A percentile compares a stretch with the other conserved stretches of the same genome.
phyloP scores from a whole-genome alignment of 2,329 filamentous ascomycete genomes.

The Metarhizium anisopliae region DNA sequence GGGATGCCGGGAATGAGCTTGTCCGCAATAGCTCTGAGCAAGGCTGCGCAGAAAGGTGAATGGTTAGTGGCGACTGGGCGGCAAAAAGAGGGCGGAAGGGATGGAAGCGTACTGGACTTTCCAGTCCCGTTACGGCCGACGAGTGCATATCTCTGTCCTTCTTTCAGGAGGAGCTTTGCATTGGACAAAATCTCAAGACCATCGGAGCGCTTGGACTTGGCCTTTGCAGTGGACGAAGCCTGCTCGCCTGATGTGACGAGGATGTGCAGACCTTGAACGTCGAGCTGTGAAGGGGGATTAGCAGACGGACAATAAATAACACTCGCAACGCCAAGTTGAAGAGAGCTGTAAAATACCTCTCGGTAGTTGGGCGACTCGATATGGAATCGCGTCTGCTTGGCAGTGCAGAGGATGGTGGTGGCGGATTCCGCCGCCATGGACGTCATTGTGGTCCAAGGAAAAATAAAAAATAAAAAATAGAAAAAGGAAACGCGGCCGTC shows the following conservation, averaged over 20 bases:
- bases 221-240: constrained; percentile 33
- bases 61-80: not conserved
- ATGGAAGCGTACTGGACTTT: constrained; percentile 57
- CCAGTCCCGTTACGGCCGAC: constrained; percentile 75
- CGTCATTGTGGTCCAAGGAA: constrained; percentile 25
- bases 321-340: not conserved
- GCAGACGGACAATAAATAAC: not conserved
- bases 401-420: constrained; percentile 50
- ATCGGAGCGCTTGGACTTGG: constrained; percentile 36
- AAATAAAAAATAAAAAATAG: no score
- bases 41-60: constrained; percentile 32
- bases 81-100: not conserved
- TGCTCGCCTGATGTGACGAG: constrained; percentile 43
- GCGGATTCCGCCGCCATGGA: constrained; percentile 41
- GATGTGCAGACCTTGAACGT: constrained; percentile 66
- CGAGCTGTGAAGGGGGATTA: constrained; percentile 37
- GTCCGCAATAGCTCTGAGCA: constrained; percentile 66
- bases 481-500: not conserved
- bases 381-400: constrained; percentile 60
- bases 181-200: constrained; percentile 61
- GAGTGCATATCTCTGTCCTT: constrained; percentile 66
- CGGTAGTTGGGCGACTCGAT: constrained; percentile 44
- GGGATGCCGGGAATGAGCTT: constrained; percentile 72
- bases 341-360: constrained; percentile 34
- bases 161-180: constrained; percentile 63